phyloP scores from a whole-genome alignment of 371 early-diverging fungal genomes.

The Lichtheimia hyalospora region DNA sequence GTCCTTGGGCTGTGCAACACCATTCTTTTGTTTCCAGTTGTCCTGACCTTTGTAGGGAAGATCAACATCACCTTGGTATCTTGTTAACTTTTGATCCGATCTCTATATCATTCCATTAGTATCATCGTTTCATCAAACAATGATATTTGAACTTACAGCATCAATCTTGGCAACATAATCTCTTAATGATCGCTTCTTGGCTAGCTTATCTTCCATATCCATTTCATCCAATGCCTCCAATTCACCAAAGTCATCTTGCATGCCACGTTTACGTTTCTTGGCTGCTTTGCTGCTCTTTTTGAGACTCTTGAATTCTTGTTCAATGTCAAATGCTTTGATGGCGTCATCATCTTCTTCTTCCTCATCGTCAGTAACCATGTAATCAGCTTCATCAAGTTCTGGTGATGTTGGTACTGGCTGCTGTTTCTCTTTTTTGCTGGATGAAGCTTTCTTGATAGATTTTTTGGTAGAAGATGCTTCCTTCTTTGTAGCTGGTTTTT shows the following conservation, averaged over 20 bases:
- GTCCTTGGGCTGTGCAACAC: constrained; percentile 56
- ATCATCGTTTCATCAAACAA: neutral
- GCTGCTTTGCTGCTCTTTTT: constrained; percentile 21
- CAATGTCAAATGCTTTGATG: constrained; percentile 34
- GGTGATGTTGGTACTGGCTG: constrained; percentile 10
- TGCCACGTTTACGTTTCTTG: constrained; percentile 51
- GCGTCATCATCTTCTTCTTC: constrained; percentile 37
- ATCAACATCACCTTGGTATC: constrained; percentile 73
- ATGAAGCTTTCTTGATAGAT: constrained; percentile 4
- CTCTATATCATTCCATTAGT: constrained; percentile 21
- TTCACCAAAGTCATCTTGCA: constrained; percentile 79
- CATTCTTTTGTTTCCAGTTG: constrained; percentile 51
- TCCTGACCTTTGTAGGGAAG: constrained; percentile 70
- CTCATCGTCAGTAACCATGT: neutral
- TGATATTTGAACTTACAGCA: constrained; percentile 44
- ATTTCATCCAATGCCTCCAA: constrained; percentile 69
- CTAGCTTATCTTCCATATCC: constrained; percentile 80
- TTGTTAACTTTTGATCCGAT: constrained; percentile 42
- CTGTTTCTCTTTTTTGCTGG: constrained; percentile 17
- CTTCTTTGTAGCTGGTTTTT: constrained; percentile 3
- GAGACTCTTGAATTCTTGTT: constrained; percentile 51
- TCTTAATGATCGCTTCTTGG: constrained; percentile 67
- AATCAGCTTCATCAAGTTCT: neutral
- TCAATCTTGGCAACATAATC: constrained; percentile 75
- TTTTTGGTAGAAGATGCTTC: neutral